Conservation (phyloP, 2,329 filamentous ascomycete species). For the Aspergillus sojae region DNA sequence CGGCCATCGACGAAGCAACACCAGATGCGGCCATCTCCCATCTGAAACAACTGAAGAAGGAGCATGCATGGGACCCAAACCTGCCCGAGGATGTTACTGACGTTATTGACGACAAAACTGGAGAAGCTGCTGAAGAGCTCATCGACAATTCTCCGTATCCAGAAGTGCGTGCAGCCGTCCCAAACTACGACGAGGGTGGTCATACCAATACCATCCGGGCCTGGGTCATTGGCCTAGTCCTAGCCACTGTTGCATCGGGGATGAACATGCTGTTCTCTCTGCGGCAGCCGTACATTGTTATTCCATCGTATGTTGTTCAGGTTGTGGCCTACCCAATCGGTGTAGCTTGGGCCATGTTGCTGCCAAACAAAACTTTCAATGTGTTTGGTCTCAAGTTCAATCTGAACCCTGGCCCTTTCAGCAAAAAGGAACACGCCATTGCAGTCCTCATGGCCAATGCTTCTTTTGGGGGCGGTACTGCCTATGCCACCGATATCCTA, state of each 20-base stretch:
- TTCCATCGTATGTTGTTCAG: conserved; percentile 65
- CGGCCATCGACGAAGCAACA: conserved; percentile 2
- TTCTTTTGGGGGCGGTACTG: conserved; percentile 60
- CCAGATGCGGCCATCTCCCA: conserved; percentile 29
- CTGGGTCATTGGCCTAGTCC: conserved; percentile 63
- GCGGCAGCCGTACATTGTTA: conserved; percentile 61
- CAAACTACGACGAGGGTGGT: conserved; percentile 66
- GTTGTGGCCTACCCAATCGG: conserved; percentile 61
- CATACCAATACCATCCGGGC: conserved; percentile 67
- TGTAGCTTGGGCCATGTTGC: conserved; percentile 40
- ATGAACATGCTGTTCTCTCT: conserved; percentile 62
- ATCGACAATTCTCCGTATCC: conserved; percentile 70
- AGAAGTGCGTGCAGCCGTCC: conserved; percentile 67
- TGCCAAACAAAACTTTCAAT: conserved; percentile 41
- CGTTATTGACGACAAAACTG: conserved; percentile 62
- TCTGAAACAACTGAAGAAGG: conserved; percentile 60
- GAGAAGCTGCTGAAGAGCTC: conserved; percentile 61
- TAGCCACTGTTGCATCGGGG: conserved; percentile 64
- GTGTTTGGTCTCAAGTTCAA: conserved; percentile 43
- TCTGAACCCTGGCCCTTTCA: conserved; percentile 49
- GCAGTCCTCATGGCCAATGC: conserved; percentile 63
- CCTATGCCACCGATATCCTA: conserved; percentile 75
- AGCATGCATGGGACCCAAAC: conserved; percentile 67
- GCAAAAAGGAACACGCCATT: conserved; percentile 51
- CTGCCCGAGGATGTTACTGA: conserved; percentile 64